A percentile compares a stretch with the other conserved stretches of the same genome.
Evolutionary conservation across 2,329 filamentous ascomycete species (phyloP).

Genomic region (Aspergillus sp.): DNA sequence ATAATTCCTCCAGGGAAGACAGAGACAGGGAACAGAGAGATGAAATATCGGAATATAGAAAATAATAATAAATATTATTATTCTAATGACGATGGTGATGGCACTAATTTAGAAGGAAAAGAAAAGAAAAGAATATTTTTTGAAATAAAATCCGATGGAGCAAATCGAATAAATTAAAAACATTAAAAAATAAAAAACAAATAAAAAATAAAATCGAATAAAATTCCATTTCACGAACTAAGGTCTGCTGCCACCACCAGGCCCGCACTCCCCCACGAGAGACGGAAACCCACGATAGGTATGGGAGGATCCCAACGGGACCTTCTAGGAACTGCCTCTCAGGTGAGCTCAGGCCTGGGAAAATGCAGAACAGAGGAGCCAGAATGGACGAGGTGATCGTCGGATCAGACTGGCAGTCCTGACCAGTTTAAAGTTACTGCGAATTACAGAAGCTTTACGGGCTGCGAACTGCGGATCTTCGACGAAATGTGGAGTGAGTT

Average conservation of each 20-base stretch:
- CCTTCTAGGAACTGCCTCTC: constrained; percentile 9
- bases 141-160: not conserved
- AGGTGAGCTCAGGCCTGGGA: constrained; percentile 21
- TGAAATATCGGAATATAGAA: constrained; percentile 8
- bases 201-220: constrained; percentile 8
- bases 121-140: constrained; percentile 4
- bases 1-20: constrained; percentile 4
- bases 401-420: constrained; percentile 18
- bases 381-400: constrained; percentile 18
- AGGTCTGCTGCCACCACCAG: constrained; percentile 16
- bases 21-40: constrained; percentile 10
- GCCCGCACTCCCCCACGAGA: constrained; percentile 19
- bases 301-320: constrained; percentile 18
- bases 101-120: constrained; percentile 12
- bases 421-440: constrained; percentile 27
- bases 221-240: constrained; percentile 8
- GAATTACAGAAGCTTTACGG: constrained; percentile 30
- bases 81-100: constrained; percentile 10
- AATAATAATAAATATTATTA: constrained; percentile 10
- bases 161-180: constrained; percentile 11
- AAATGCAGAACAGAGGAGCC: constrained; percentile 16
- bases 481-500: constrained; percentile 26
- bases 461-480: constrained; percentile 32
- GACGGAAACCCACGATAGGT: constrained; percentile 12
- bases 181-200: constrained; percentile 3